phyloP scores from a whole-genome alignment of 1,284 basidiomycete genomes.

The Marasmius sp. region DNA sequence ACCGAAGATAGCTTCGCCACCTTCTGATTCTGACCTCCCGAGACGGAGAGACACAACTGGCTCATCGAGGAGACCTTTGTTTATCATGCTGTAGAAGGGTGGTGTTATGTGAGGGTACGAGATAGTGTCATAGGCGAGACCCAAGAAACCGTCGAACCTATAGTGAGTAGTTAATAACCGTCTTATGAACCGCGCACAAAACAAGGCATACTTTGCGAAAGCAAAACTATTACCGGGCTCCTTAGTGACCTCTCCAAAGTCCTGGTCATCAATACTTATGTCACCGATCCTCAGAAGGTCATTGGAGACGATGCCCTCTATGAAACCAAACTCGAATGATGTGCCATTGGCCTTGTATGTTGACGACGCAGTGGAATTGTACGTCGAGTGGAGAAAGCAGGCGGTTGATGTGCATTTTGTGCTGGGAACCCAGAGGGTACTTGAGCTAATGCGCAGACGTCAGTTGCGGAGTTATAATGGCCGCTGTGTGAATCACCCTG shows the following conservation, averaged over 20 bases:
- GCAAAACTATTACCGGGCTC: constrained; percentile 98
- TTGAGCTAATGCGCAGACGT: constrained; percentile 52
- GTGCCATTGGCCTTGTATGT: constrained; percentile 94
- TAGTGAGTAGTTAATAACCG: constrained; percentile 1
- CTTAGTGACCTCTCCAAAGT: constrained; percentile 96
- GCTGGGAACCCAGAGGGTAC: constrained; percentile 95
- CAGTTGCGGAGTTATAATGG: constrained; percentile 5
- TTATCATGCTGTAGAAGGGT: constrained; percentile 95
- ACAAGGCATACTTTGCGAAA: constrained; percentile 79
- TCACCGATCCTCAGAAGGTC: constrained; percentile 88
- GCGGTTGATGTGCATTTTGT: constrained; percentile 90
- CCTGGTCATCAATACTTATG: constrained; percentile 72
- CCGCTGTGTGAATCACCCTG: constrained; percentile 49
- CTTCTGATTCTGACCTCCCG: constrained; percentile 84
- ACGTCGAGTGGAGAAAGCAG: constrained; percentile 96
- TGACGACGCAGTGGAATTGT: constrained; percentile 82
- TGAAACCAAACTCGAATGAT: constrained; percentile 91
- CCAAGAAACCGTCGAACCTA: constrained; percentile 95
- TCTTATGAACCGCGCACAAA: not conserved
- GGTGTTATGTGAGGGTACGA: constrained; percentile 92
- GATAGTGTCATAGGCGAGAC: constrained; percentile 95
- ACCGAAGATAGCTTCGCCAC: constrained; percentile 93
- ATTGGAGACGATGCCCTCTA: constrained; percentile 94
- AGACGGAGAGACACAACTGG: constrained; percentile 96
- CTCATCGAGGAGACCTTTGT: constrained; percentile 80